Evolutionary conservation across 345 rosid species (phyloP).

Genomic region (Garcia nutans): DNA sequence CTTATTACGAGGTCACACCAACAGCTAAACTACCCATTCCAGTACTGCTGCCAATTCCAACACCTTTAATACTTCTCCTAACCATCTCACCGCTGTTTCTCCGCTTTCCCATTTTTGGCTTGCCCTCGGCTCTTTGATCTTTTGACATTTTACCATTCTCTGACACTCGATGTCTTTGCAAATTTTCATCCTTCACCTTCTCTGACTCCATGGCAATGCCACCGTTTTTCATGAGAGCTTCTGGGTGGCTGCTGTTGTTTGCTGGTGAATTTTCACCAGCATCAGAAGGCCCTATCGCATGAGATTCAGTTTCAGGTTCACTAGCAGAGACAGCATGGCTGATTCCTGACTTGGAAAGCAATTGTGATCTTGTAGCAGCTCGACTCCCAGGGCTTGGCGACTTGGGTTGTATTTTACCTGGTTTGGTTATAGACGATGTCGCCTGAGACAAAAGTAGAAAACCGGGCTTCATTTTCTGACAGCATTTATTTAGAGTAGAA

Average conservation of each 20-base stretch:
- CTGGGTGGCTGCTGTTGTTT: slow-evolving; percentile 7
- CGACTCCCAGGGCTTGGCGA: slow-evolving; percentile 29
- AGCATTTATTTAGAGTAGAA: background rate
- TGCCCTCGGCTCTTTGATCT: slow-evolving; percentile 27
- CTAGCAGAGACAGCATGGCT: slow-evolving; percentile 14
- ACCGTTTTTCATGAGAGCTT: slow-evolving; percentile 18
- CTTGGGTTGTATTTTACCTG: slow-evolving; percentile 23
- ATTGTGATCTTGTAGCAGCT: slow-evolving; percentile 21
- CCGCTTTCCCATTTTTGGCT: slow-evolving; percentile 27
- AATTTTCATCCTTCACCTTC: slow-evolving; percentile 26
- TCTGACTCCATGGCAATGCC: slow-evolving; percentile 22
- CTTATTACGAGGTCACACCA: slow-evolving; percentile 52
- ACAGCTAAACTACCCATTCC: slow-evolving; percentile 38
- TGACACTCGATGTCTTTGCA: slow-evolving; percentile 22
- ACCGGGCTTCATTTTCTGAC: background rate
- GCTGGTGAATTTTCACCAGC: slow-evolving; percentile 18
- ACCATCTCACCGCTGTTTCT: slow-evolving; percentile 33
- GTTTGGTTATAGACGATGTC: slow-evolving; percentile 24
- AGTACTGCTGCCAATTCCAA: slow-evolving; percentile 30
- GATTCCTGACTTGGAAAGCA: slow-evolving; percentile 31
- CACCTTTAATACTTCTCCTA: slow-evolving; percentile 41
- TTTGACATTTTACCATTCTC: slow-evolving; percentile 21
- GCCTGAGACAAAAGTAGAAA: slow-evolving; percentile 26
- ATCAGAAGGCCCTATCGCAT: slow-evolving; percentile 23
- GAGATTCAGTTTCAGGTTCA: slow-evolving; percentile 18